Evolutionary conservation across 768 basidiomycete species (phyloP).

Genomic region (Boletus tomentosulus): DNA sequence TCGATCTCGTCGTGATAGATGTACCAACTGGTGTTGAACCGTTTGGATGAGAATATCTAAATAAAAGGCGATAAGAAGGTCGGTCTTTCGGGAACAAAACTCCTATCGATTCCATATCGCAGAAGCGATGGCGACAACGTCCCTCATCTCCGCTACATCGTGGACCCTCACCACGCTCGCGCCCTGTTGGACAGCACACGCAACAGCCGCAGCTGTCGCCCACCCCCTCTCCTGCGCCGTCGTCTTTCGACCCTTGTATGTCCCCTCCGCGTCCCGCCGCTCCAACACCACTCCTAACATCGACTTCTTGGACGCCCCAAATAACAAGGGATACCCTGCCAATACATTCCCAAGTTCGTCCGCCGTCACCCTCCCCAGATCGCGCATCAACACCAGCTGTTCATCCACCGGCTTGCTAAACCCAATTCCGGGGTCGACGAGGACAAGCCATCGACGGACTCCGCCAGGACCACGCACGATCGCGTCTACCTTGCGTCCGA

Average conservation of each 20-base stretch:
- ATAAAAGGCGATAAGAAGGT: too few relatives aligned
- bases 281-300: slow-evolving; percentile 70
- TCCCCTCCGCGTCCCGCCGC: slow-evolving; percentile 35
- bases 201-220: slow-evolving; percentile 76
- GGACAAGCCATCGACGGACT: slow-evolving; percentile 80
- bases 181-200: slow-evolving; percentile 71
- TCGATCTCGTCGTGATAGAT: neutral
- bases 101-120: slow-evolving; percentile 44
- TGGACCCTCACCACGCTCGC: slow-evolving; percentile 78
- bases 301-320: slow-evolving; percentile 81
- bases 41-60: too few relatives aligned
- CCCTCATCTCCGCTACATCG: slow-evolving; percentile 67
- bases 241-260: slow-evolving; percentile 48
- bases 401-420: slow-evolving; percentile 84
- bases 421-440: slow-evolving; percentile 90
- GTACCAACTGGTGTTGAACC: too few relatives aligned
- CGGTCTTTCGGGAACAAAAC: too few relatives aligned
- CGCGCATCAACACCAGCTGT: slow-evolving; percentile 65
- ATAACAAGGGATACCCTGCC: slow-evolving; percentile 58
- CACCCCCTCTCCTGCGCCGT: slow-evolving; percentile 62
- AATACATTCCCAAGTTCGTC: slow-evolving; percentile 46
- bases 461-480: slow-evolving; percentile 68
- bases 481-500: slow-evolving; percentile 60
- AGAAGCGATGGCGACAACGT: slow-evolving; percentile 65
- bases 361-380: slow-evolving; percentile 44